Conservation (phyloP, 2,329 filamentous ascomycete genomes). For the Stemphylium vesicarium region DNA sequence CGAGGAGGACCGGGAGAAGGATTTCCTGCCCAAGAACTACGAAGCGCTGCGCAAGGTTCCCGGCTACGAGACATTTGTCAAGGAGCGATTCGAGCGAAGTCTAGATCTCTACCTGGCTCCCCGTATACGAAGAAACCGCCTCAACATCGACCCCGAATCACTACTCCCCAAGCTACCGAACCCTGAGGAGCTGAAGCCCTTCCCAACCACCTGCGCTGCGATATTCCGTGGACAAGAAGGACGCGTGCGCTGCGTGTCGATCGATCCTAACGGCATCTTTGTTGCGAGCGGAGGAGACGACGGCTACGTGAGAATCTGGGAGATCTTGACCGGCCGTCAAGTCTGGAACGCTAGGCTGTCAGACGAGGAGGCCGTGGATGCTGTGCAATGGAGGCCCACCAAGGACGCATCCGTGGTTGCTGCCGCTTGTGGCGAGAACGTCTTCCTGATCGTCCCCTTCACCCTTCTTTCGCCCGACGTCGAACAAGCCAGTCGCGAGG, state of each 20-base stretch:
- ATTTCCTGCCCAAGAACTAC: conserved; percentile 84
- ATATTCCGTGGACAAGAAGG: conserved; percentile 89
- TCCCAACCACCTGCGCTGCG: conserved; percentile 87
- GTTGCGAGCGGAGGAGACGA: conserved; percentile 94
- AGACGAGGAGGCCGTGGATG: conserved; percentile 78
- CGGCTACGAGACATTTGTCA: conserved; percentile 86
- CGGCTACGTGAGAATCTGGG: conserved; percentile 89
- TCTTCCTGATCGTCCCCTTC: conserved; percentile 79
- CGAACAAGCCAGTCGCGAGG: conserved; percentile 74
- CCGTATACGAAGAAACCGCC: conserved; percentile 85
- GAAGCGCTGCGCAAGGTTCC: conserved; percentile 88
- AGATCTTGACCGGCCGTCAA: conserved; percentile 82
- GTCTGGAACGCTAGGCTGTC: conserved; percentile 84
- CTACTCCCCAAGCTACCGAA: conserved; percentile 91
- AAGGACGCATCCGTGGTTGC: conserved; percentile 82
- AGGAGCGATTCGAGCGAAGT: conserved; percentile 95
- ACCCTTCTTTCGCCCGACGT: conserved; percentile 73
- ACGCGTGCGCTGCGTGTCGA: conserved; percentile 80
- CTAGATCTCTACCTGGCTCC: conserved; percentile 95
- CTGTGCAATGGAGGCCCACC: conserved; percentile 87
- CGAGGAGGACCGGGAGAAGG: conserved; percentile 87
- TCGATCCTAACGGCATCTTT: conserved; percentile 85
- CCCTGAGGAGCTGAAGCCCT: conserved; percentile 91
- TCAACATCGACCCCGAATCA: conserved; percentile 95
- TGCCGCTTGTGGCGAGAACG: conserved; percentile 80